A percentile compares a stretch with the other conserved stretches of the same genome.
Conservation (phyloP, 225 moss, liverwort and hornwort species). For the Straminergon stramineum region DNA sequence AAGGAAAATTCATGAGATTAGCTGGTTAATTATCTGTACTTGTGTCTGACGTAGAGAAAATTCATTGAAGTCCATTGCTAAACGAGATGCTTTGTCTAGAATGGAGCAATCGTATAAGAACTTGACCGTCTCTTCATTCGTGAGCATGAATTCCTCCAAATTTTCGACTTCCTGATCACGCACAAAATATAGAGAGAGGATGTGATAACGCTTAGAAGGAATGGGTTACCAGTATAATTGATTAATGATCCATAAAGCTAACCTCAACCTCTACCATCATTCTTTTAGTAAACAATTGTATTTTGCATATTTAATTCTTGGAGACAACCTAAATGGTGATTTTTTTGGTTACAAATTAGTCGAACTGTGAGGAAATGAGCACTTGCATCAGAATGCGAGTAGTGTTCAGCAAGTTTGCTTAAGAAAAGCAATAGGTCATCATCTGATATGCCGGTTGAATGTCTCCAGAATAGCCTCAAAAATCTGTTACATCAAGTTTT, state of each 20-base stretch:
- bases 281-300: too few species aligned
- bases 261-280: too few species aligned
- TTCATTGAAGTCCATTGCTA: not conserved
- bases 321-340: accelerated
- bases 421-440: not conserved
- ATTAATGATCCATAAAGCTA: not conserved
- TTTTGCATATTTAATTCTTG: not conserved
- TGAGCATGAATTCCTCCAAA: not conserved
- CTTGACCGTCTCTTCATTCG: not conserved
- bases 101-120: not conserved
- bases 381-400: not conserved
- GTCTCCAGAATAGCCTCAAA: not conserved
- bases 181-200: not conserved
- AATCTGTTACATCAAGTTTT: too few species aligned
- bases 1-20: not conserved
- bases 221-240: not conserved
- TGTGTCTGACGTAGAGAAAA: not conserved
- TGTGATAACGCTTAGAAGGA: not conserved
- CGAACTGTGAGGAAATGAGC: not conserved
- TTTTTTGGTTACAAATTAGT: too few species aligned
- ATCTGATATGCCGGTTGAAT: not conserved
- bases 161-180: not conserved
- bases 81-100: not conserved
- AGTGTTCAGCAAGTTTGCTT: not conserved
- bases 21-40: not conserved